Percentiles rank a stretch among this genome's conserved stretches.
These are phyloP conservation scores for Clonostachys solani DNA, from an alignment of 2,329 filamentous ascomycete species.

Conservation along the genomic window DNA sequence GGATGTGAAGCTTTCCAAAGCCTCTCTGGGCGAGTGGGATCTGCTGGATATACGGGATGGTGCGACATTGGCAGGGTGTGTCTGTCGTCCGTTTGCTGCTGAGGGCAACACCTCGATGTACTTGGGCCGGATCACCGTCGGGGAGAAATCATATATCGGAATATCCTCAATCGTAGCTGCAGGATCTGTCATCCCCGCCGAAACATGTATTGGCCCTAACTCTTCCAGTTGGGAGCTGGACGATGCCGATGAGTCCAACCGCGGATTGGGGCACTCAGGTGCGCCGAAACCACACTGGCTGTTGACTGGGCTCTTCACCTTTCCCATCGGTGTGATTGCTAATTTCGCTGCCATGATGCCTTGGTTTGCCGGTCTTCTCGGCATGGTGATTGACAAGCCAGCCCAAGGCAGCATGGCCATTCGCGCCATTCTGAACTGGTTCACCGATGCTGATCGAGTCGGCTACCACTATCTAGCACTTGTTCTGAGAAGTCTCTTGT, in stretches of 20 bases:
- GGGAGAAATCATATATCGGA: constrained; percentile 40
- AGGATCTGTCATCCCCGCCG: constrained; percentile 39
- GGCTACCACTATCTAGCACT: constrained; percentile 45
- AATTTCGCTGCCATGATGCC: constrained; percentile 38
- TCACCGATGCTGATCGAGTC: constrained; percentile 37
- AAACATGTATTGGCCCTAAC: constrained; percentile 50
- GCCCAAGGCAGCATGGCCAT: constrained; percentile 24
- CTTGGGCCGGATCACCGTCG: constrained; percentile 44
- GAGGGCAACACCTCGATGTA: constrained; percentile 57
- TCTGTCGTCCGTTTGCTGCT: constrained; percentile 46
- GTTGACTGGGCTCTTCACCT: constrained; percentile 32
- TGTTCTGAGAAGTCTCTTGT: constrained; percentile 28
- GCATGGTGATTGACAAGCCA: constrained; percentile 35
- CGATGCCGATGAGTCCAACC: constrained; percentile 41
- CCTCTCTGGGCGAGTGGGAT: constrained; percentile 49
- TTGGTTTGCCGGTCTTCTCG: constrained; percentile 36
- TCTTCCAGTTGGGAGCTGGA: constrained; percentile 52
- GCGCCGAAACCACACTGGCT: constrained; percentile 38
- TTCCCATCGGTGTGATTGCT: constrained; percentile 32
- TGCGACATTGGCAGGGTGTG: constrained; percentile 40
- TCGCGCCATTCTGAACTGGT: constrained; percentile 41
- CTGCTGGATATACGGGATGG: constrained; percentile 48
- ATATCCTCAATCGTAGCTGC: constrained; percentile 44
- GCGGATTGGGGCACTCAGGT: constrained; percentile 30
- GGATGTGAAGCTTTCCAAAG: constrained; percentile 40